Evolutionary conservation across 352 stramenopile species (phyloP).

Genomic region (Globisporangium perplexum): DNA sequence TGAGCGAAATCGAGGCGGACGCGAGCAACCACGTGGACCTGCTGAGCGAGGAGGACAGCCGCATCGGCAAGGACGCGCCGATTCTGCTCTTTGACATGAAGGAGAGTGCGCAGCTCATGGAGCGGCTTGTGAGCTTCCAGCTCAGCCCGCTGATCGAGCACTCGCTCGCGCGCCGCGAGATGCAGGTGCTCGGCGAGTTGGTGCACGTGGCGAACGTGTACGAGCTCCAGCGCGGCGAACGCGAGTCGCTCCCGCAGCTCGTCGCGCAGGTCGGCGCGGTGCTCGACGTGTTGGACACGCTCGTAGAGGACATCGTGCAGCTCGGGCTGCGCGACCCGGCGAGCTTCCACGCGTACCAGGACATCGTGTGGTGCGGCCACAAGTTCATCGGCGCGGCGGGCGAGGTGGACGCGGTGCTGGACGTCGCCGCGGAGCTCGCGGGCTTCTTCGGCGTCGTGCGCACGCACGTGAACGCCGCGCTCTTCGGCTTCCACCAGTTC

Average conservation of each 20-base stretch:
- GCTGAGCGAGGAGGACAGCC: slow-evolving; percentile 47
- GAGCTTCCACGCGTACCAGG: slow-evolving; percentile 73
- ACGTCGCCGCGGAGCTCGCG: slow-evolving; percentile 27
- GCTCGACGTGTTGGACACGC: slow-evolving; percentile 35
- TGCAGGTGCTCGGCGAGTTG: slow-evolving; percentile 50
- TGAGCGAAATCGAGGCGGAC: slow-evolving; percentile 61
- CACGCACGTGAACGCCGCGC: slow-evolving; percentile 56
- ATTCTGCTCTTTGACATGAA: slow-evolving; percentile 83
- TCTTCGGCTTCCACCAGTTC: slow-evolving; percentile 75
- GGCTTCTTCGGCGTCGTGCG: slow-evolving; percentile 47
- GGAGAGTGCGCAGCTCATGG: slow-evolving; percentile 53
- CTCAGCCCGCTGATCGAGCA: slow-evolving; percentile 74
- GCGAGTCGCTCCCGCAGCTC: not conserved
- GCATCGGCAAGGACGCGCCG: slow-evolving; percentile 65
- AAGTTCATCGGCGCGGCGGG: slow-evolving; percentile 24
- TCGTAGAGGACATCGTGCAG: slow-evolving; percentile 47
- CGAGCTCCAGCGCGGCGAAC: slow-evolving; percentile 10
- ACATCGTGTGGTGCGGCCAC: slow-evolving; percentile 84
- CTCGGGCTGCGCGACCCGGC: slow-evolving; percentile 54
- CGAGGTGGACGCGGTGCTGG: slow-evolving; percentile 7
- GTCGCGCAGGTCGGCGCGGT: slow-evolving; percentile 23
- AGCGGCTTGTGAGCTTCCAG: slow-evolving; percentile 72
- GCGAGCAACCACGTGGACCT: slow-evolving; percentile 46
- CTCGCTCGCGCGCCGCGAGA: slow-evolving; percentile 51
- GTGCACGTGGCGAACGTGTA: slow-evolving; percentile 56